These are phyloP conservation scores for Aspergillus clavatus DNA, from an alignment of 2,329 filamentous ascomycete species.

Conservation along the genomic window DNA sequence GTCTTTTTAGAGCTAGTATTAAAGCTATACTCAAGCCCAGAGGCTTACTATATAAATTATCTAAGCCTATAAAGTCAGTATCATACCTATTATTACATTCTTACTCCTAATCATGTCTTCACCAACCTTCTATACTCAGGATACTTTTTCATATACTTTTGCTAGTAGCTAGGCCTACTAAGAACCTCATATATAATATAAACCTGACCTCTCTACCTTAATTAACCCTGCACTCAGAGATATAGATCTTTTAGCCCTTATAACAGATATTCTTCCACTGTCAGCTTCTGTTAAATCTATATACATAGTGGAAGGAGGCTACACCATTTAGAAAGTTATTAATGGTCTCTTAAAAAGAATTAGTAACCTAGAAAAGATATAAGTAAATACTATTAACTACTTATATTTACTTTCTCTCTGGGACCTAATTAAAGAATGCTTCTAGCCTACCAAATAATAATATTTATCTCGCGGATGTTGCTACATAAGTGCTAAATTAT, in stretches of 20 bases:
- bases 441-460: background rate
- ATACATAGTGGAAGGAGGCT: background rate
- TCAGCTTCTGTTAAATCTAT: background rate
- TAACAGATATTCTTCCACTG: background rate
- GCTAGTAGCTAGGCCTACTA: background rate
- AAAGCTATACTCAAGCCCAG: background rate
- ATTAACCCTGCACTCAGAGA: background rate
- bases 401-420: background rate
- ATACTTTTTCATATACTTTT: background rate
- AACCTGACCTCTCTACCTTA: background rate
- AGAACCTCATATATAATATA: background rate
- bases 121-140: background rate
- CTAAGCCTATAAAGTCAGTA: background rate
- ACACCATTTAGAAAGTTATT: background rate
- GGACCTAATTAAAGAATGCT: background rate
- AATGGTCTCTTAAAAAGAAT: background rate
- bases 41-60: background rate
- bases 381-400: background rate
- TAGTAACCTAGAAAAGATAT: background rate
- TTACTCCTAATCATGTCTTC: background rate
- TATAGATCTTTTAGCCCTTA: background rate
- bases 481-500: background rate
- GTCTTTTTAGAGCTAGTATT: background rate
- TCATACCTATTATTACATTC: background rate
- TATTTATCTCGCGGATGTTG: background rate